phyloP scores from a whole-genome alignment of 2,329 filamentous ascomycete genomes.

The Apiospora kogelbergensis region DNA sequence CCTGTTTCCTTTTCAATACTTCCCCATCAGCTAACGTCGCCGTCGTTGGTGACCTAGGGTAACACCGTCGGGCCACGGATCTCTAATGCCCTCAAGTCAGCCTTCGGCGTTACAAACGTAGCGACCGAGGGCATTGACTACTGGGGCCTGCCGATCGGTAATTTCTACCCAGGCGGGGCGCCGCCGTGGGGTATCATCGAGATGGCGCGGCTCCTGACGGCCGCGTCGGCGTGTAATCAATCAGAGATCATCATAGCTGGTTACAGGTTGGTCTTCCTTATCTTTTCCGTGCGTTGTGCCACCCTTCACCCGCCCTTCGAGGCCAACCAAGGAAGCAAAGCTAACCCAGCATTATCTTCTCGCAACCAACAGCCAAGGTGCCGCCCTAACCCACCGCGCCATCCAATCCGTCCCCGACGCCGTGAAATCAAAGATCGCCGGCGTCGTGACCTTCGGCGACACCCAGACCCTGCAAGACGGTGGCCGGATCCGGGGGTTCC shows the following conservation, averaged over 20 bases:
- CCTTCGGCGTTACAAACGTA: conserved; percentile 27
- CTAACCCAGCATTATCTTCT: not conserved
- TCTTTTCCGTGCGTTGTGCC: not conserved
- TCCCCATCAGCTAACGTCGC: not conserved
- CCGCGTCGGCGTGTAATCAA: conserved; percentile 24
- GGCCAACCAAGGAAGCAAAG: no score
- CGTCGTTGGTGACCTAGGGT: conserved; percentile 15
- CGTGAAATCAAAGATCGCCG: conserved; percentile 31
- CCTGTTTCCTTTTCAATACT: not conserved
- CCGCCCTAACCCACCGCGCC: conserved; percentile 39
- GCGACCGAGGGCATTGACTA: conserved; percentile 30
- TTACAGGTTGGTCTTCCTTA: conserved; percentile 25
- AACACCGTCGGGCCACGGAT: conserved; percentile 26
- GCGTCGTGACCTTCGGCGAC: conserved; percentile 38
- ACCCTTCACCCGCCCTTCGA: not conserved
- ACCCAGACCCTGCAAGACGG: conserved; percentile 36
- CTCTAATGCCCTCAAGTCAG: conserved; percentile 26
- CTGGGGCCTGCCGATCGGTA: conserved; percentile 25
- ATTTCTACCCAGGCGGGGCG: conserved; percentile 29
- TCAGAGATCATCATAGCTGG: conserved; percentile 28
- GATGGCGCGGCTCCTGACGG: conserved; percentile 26
- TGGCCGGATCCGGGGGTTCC: conserved; percentile 35
- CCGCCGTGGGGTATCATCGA: conserved; percentile 29
- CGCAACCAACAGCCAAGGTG: conserved; percentile 31
- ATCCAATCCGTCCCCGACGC: conserved; percentile 28